Evolutionary conservation across 192 early-diverging fungal species (phyloP).

Genomic region (Thoreauomyces humboldtii): DNA sequence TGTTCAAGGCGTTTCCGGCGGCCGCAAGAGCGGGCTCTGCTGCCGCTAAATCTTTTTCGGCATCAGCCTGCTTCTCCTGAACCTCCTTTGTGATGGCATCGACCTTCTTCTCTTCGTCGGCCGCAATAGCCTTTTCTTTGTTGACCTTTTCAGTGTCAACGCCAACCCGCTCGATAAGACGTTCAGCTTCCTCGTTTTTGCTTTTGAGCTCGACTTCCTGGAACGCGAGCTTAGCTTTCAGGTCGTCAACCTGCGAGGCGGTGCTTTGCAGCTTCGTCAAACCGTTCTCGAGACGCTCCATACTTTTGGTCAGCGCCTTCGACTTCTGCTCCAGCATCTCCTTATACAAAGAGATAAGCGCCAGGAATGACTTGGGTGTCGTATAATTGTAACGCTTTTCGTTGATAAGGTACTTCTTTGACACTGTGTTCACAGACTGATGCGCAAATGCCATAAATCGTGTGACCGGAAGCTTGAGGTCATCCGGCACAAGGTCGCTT

Average conservation of each 20-base stretch:
- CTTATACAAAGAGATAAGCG: constrained; percentile 57
- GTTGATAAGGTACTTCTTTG: constrained; percentile 61
- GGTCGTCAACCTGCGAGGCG: constrained; percentile 61
- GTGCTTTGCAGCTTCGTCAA: constrained; percentile 63
- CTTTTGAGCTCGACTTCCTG: constrained; percentile 66
- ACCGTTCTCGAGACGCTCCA: constrained; percentile 68
- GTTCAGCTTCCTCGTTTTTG: constrained; percentile 63
- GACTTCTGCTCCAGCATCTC: constrained; percentile 65
- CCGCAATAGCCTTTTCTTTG: constrained; percentile 66
- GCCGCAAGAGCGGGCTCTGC: constrained; percentile 64
- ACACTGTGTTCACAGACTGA: constrained; percentile 55
- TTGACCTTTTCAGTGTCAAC: constrained; percentile 66
- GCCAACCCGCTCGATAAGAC: constrained; percentile 60
- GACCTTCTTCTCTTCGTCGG: constrained; percentile 62
- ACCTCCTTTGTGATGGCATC: constrained; percentile 63
- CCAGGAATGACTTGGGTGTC: constrained; percentile 66
- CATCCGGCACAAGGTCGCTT: constrained; percentile 54
- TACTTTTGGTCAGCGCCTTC: constrained; percentile 54
- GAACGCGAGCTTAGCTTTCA: constrained; percentile 61
- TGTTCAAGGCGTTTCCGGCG: constrained; percentile 57
- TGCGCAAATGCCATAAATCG: constrained; percentile 66
- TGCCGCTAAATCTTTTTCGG: constrained; percentile 56
- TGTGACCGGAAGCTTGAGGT: constrained; percentile 52
- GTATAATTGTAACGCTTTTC: constrained; percentile 69
- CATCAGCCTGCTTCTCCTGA: constrained; percentile 52